Evolutionary conservation across 2,329 filamentous ascomycete genomes (phyloP).

Genomic region (Fusarium praegraminearum): DNA sequence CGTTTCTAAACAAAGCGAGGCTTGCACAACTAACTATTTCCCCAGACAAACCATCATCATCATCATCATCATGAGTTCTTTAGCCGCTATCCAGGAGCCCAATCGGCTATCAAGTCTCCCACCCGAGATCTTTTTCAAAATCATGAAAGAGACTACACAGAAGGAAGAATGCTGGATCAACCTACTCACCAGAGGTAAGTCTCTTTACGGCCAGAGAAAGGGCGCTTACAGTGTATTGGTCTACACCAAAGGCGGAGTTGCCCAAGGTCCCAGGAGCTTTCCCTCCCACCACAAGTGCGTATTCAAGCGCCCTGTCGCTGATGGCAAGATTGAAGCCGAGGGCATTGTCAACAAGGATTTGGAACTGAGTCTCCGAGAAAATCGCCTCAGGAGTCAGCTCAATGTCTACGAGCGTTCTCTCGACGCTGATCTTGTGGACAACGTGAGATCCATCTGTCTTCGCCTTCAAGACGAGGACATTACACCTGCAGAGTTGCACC

Average conservation of each 20-base stretch:
- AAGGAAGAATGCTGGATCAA: constrained; percentile 7
- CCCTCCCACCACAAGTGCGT: constrained; percentile 14
- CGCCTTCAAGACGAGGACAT: not conserved
- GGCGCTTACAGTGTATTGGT: constrained; percentile 13
- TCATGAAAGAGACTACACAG: constrained; percentile 3
- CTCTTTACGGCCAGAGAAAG: constrained; percentile 1
- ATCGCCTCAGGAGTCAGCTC: constrained; percentile 3
- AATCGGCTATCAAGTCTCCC: not conserved
- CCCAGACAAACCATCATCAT: not conserved
- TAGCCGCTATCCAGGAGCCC: not conserved
- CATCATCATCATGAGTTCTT: not conserved
- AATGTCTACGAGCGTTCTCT: constrained; percentile 17
- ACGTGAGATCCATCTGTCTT: not conserved
- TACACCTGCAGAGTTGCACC: not conserved
- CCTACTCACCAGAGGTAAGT: not conserved
- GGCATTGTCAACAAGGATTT: not conserved
- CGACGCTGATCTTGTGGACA: not conserved
- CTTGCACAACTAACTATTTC: not conserved
- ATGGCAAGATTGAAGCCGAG: not conserved
- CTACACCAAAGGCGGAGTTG: constrained; percentile 1
- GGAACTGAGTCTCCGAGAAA: not conserved
- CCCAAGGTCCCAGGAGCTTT: not conserved
- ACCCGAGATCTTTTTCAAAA: constrained; percentile 10
- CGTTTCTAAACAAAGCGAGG: not conserved
- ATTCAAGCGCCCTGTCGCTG: constrained; percentile 1